Conservation (phyloP, 2,329 filamentous ascomycete species). For the Fusarium austroafricanum region DNA sequence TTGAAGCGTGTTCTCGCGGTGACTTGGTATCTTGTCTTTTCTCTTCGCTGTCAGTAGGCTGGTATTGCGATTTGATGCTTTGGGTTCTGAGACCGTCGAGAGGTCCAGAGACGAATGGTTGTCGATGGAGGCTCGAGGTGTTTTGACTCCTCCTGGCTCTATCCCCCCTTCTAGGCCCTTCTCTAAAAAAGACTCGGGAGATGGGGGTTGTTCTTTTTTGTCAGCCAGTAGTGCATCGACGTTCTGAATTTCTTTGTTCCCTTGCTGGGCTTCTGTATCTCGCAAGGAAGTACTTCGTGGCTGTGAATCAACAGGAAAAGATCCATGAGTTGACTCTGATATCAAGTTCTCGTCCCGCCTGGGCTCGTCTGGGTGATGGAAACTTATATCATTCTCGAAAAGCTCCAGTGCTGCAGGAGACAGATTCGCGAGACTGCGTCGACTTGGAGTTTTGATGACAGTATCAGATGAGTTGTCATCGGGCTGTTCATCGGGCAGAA, state of each 20-base stretch:
- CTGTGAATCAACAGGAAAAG: background rate
- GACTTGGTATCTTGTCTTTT: constrained; percentile 1
- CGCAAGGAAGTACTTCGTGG: background rate
- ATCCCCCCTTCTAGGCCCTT: constrained; percentile 22
- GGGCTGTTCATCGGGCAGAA: background rate
- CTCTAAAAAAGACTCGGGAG: constrained; percentile 55
- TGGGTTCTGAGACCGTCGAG: background rate
- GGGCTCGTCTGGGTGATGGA: constrained; percentile 36
- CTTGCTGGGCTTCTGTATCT: constrained; percentile 9
- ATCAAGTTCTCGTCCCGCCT: background rate
- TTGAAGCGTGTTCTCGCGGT: background rate
- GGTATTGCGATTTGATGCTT: constrained; percentile 9
- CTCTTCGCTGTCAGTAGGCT: constrained; percentile 11
- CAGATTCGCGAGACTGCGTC: constrained; percentile 39
- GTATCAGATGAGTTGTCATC: constrained; percentile 50
- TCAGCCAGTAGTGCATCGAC: background rate
- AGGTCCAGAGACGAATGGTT: constrained; percentile 10
- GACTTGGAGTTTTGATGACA: constrained; percentile 52
- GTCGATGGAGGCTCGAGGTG: constrained; percentile 9
- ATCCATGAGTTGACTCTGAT: background rate
- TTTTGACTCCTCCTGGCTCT: constrained; percentile 28
- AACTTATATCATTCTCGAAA: constrained; percentile 49
- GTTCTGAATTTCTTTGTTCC: background rate
- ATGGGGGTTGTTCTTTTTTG: constrained; percentile 2
- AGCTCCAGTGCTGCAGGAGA: constrained; percentile 47